phyloP scores from a whole-genome alignment of 441 rosid genomes.

The Viola pubescens region DNA sequence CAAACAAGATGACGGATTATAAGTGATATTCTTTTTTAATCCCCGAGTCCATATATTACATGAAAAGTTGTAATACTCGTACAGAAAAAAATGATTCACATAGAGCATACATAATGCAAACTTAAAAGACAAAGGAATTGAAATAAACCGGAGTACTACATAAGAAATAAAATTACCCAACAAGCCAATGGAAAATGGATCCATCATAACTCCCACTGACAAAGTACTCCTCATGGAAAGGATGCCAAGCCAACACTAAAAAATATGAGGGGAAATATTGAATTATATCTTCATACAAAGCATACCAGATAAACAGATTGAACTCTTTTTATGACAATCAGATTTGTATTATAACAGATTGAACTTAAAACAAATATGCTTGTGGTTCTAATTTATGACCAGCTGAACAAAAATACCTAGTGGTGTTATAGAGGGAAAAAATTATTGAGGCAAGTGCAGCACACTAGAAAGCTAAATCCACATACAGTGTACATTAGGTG shows the following conservation, averaged over 20 bases:
- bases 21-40: too few species aligned
- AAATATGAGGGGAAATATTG: not conserved
- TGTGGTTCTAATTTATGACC: too few species aligned
- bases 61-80: too few species aligned
- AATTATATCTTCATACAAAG: too few species aligned
- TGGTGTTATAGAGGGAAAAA: too few species aligned
- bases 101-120: not conserved
- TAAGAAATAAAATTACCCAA: conserved; percentile 50
- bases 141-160: not conserved
- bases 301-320: conserved; percentile 6
- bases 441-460: not conserved
- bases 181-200: conserved; percentile 93
- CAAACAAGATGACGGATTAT: too few species aligned
- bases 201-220: conserved; percentile 97
- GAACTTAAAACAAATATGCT: too few species aligned
- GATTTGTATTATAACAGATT: too few species aligned
- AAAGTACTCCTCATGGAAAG: conserved; percentile 95
- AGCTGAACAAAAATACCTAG: too few species aligned
- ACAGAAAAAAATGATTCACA: too few species aligned
- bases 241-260: conserved; percentile 96
- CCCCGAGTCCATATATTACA: too few species aligned
- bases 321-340: too few species aligned
- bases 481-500: conserved; percentile 1
- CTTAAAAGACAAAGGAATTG: not conserved
- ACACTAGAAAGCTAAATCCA: conserved; percentile 1